phyloP scores from a whole-genome alignment of 1,284 basidiomycete genomes.

The Wolfiporia cocos region DNA sequence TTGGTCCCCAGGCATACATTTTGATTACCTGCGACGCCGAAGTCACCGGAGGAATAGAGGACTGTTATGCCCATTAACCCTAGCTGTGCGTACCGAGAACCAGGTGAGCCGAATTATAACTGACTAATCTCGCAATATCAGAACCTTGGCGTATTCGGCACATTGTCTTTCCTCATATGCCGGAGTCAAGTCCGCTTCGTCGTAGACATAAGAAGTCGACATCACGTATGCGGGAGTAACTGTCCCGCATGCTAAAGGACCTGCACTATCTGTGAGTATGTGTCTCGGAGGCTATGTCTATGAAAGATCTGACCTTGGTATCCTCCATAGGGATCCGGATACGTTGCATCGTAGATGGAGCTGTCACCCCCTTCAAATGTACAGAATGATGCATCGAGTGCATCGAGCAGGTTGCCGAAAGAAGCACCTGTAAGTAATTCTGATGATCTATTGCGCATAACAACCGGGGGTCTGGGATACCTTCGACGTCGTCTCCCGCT shows the following conservation, averaged over 20 bases:
- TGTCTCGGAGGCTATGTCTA: conserved; percentile 26
- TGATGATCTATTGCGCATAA: not conserved
- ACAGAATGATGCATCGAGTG: conserved; percentile 48
- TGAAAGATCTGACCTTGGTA: conserved; percentile 24
- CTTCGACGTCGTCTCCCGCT: conserved; percentile 1
- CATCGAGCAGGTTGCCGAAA: conserved; percentile 40
- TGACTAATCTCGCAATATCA: conserved; percentile 27
- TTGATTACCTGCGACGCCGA: conserved; percentile 45
- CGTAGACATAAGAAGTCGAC: conserved; percentile 45
- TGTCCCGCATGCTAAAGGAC: conserved; percentile 29
- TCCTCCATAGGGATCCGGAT: conserved; percentile 29
- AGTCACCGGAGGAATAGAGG: conserved; percentile 43
- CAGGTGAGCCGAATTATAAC: not conserved
- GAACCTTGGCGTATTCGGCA: conserved; percentile 42
- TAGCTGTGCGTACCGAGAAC: conserved; percentile 19
- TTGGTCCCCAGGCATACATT: conserved; percentile 29
- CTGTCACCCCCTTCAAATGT: conserved; percentile 58
- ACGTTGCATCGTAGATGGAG: conserved; percentile 24
- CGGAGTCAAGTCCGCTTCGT: conserved; percentile 38
- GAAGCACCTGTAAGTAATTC: conserved; percentile 27
- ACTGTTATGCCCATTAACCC: conserved; percentile 40
- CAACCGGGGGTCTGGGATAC: not conserved
- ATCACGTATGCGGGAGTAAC: conserved; percentile 40
- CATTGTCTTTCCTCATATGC: conserved; percentile 46
- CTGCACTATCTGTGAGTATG: conserved; percentile 28